Evolutionary conservation across 1,139 yeast species (phyloP).

Genomic region (Debaryomyces sp.): DNA sequence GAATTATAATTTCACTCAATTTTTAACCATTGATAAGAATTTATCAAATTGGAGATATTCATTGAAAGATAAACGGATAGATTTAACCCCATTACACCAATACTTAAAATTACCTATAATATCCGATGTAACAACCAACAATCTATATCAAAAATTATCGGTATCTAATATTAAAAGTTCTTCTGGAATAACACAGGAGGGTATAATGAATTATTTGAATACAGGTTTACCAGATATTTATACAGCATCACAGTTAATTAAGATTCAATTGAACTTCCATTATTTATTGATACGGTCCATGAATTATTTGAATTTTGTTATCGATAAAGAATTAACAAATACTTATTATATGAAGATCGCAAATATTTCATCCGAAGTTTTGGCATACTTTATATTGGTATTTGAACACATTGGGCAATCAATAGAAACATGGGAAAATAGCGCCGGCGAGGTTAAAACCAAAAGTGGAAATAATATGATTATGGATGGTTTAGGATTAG

Average conservation of each 20-base stretch:
- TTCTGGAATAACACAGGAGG: constrained; percentile 33
- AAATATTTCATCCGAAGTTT: constrained; percentile 42
- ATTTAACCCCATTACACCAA: constrained; percentile 32
- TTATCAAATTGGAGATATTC: constrained; percentile 47
- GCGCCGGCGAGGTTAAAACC: constrained; percentile 9
- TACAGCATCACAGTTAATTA: constrained; percentile 44
- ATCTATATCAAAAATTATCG: constrained; percentile 38
- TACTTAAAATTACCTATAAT: constrained; percentile 41
- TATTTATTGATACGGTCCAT: constrained; percentile 46
- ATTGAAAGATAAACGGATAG: constrained; percentile 32
- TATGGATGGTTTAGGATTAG: constrained; percentile 35
- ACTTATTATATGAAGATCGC: constrained; percentile 40
- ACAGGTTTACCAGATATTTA: constrained; percentile 44
- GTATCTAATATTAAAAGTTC: constrained; percentile 16
- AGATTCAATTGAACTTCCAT: constrained; percentile 49
- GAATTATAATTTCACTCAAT: constrained; percentile 50
- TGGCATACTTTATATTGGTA: constrained; percentile 41
- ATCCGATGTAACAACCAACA: constrained; percentile 24
- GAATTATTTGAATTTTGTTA: constrained; percentile 50
- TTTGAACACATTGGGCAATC: constrained; percentile 37
- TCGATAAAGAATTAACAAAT: constrained; percentile 46
- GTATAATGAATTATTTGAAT: constrained; percentile 30
- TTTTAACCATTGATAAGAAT: constrained; percentile 47
- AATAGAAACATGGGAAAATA: constrained; percentile 16
- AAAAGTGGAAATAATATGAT: constrained; percentile 25